Evolutionary conservation across 2,329 filamentous ascomycete genomes (phyloP).

Genomic region (Cyphellophora attinorum): DNA sequence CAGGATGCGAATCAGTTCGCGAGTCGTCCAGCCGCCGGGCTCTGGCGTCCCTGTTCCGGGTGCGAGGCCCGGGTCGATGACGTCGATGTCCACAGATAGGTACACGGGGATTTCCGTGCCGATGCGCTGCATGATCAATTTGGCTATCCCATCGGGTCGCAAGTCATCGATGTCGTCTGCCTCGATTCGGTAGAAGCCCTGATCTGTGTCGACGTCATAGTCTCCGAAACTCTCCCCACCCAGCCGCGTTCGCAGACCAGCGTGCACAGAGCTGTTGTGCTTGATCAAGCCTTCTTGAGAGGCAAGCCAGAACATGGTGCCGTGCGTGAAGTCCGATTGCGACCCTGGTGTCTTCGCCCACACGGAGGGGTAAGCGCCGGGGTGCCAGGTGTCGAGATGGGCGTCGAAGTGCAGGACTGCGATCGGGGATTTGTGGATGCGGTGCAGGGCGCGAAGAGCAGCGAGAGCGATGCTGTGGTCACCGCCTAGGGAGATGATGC

Average conservation of each 20-base stretch:
- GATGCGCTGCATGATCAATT: slow-evolving; percentile 60
- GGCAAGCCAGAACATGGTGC: slow-evolving; percentile 86
- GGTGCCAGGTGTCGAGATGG: slow-evolving; percentile 80
- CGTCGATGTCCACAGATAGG: slow-evolving; percentile 71
- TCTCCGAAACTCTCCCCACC: slow-evolving; percentile 55
- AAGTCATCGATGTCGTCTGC: slow-evolving; percentile 82
- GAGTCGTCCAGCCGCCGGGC: slow-evolving; percentile 81
- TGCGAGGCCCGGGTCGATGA: slow-evolving; percentile 60
- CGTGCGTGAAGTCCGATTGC: slow-evolving; percentile 74
- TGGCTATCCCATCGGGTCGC: slow-evolving; percentile 60
- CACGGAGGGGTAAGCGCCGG: slow-evolving; percentile 62
- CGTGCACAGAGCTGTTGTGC: slow-evolving; percentile 68
- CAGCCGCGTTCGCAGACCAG: slow-evolving; percentile 69
- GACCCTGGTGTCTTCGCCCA: slow-evolving; percentile 48
- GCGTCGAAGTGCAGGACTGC: slow-evolving; percentile 68
- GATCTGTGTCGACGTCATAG: slow-evolving; percentile 62
- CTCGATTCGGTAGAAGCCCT: slow-evolving; percentile 73
- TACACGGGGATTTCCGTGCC: slow-evolving; percentile 72
- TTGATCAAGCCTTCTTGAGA: slow-evolving; percentile 69
- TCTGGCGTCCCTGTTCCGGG: slow-evolving; percentile 83
- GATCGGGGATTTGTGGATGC: slow-evolving; percentile 52
- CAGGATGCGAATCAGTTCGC: slow-evolving; percentile 76
- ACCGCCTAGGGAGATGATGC: slow-evolving; percentile 61
- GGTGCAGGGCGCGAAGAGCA: slow-evolving; percentile 56
- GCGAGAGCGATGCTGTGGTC: slow-evolving; percentile 65